Evolutionary conservation across 2,329 filamentous ascomycete species (phyloP), one percentile per base, ranked within the genome.

Genomic region (Pseudopithomyces chartarum): DNA sequence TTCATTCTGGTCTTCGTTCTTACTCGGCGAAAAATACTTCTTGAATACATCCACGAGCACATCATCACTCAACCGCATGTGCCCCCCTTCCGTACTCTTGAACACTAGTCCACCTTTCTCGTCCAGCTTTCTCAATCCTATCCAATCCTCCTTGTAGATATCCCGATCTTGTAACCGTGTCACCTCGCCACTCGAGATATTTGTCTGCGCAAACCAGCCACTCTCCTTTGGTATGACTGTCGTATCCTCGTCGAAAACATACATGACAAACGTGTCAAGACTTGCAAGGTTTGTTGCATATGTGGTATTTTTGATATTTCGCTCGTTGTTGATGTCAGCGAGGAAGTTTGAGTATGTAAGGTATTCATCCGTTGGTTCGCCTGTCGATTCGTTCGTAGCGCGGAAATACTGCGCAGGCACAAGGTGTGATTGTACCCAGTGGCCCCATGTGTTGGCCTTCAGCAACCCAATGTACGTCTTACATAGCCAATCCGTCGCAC

Each of bases 391-490:
- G 85, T 82, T 76, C 2, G 76, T 85, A 62, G 93, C 86, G 51
- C 94, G 89, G 81, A 90, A 98, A 80, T 99, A 99, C 80, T 99
- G 95, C 32, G 95, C 94, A 0, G 95, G 95, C 3, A 99, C 91
- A 8, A 98, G 82, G 17, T 85, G 85, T 50, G 80, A 82, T 81
- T 98, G 95, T 6, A 95, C 90, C 66, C 89, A 89, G 23, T 77
- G 71, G 38, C 85, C 86, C 91, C 92, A 99, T 2, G 90, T 92
- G 68, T 94, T 94, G 42, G 85, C 85, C 57, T 87, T 86, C 52
- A 99, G 80, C 42, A 97, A 79, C 0, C 87, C 88, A 78, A 94
- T 90, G 44, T 91, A 91, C 23, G 86, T 87, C 59, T 87, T 87
- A 79, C 95, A 99, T 3, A 97, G 73, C 81, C 88, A 90, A 76